These are phyloP conservation scores for Mycosphaerella sp. DNA, from an alignment of 2,329 filamentous ascomycete species.

Conservation along the genomic window DNA sequence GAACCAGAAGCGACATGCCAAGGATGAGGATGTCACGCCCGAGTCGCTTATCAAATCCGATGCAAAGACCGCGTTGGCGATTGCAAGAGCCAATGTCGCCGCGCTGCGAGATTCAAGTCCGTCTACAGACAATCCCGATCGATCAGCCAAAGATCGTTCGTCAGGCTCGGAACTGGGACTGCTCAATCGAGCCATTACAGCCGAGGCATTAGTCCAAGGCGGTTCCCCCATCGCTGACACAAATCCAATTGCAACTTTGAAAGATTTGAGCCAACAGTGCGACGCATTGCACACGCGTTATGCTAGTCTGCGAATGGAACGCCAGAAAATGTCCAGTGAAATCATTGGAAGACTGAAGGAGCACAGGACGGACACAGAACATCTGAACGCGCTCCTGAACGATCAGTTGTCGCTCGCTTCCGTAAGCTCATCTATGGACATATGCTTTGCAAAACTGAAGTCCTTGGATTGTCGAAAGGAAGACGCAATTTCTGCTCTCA, in stretches of 20 bases:
- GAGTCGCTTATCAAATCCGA: neutral
- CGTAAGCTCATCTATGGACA: conserved; percentile 32
- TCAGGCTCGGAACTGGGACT: conserved; percentile 8
- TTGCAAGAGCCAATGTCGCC: conserved; percentile 22
- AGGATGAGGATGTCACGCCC: neutral
- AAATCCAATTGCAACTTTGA: conserved; percentile 16
- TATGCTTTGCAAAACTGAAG: conserved; percentile 33
- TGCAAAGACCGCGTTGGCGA: conserved; percentile 15
- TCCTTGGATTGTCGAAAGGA: conserved; percentile 31
- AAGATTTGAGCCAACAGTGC: conserved; percentile 23
- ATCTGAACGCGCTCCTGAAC: conserved; percentile 27
- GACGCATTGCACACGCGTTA: conserved; percentile 29
- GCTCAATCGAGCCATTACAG: conserved; percentile 6
- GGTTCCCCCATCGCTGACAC: conserved; percentile 1
- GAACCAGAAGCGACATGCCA: neutral
- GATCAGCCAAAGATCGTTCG: neutral
- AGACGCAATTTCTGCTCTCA: conserved; percentile 24
- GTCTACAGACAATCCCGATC: conserved; percentile 1
- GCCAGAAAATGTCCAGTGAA: conserved; percentile 25
- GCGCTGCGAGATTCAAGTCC: conserved; percentile 14
- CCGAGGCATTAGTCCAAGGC: conserved; percentile 9
- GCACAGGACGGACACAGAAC: conserved; percentile 23
- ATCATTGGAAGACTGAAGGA: conserved; percentile 26
- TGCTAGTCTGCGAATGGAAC: conserved; percentile 27
- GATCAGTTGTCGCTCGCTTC: conserved; percentile 30